Evolutionary conservation across 225 moss, liverwort and hornwort species (phyloP), one percentile per base, ranked within the genome.

Genomic region (Bryum argenteum): DNA sequence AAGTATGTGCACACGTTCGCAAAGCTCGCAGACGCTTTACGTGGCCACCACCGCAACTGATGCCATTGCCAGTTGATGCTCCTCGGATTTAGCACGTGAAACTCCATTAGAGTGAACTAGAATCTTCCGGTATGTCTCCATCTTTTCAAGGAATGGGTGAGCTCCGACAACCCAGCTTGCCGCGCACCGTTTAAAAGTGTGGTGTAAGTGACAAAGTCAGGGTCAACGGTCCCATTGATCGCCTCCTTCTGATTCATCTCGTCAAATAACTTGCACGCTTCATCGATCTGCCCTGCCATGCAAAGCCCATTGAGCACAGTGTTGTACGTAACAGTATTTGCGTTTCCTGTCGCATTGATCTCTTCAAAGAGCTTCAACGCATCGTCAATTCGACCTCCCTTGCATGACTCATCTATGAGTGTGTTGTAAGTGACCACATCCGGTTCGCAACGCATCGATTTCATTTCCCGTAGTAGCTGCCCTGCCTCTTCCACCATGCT

Each of bases 371-470:
- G 86, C 78, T 84, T 86, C 60, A 72, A 63, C 10, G 90, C 85
- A 63, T 88, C 88, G 26, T 81, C 85, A 5, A 80, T 74, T 14
- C 65, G 78, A 33, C 88, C 82, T 24, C 78, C 86, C 66, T 77
- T 88, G 69, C 82, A 83, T 48, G 80, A 79, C 58, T 83, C 88
- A 56, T 86, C 86, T 37, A 92, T 80, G 8, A 92, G 82, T 26
- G 77, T 84, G 68, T 88, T 92, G 65, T 88, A 92, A 13, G 92
- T 88, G 56, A 92, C 71, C 33, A 78, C 88, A 69, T 92, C 90
- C 50, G 88, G 88, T 58, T 74, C 82, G 71, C 80, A 82, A 8
- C 85, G 84, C 56, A 66, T 67, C 13, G 72, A 50, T 58, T 82
- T 79, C 92, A 92, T 92, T 50, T 90, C 81, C 63, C 73, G 76